Evolutionary conservation across 139 green algal genomes (phyloP).

Genomic region (Ettlia oleoabundans): DNA sequence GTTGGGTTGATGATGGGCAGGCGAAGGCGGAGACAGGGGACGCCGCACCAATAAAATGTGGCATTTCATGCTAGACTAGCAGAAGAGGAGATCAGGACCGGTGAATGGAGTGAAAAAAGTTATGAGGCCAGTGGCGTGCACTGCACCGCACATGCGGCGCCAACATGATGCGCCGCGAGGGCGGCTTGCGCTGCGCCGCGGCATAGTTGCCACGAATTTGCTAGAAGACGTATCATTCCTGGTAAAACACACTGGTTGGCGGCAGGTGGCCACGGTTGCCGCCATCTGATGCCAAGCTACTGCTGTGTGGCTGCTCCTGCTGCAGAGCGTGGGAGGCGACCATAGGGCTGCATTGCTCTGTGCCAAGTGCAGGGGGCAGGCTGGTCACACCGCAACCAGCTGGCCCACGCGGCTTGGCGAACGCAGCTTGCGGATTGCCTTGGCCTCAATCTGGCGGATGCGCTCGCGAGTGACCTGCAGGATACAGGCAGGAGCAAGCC

Average conservation of each 20-base stretch:
- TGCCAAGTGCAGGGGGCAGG: too few species aligned
- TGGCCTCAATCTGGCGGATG: slow-evolving; percentile 97
- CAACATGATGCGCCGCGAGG: too few species aligned
- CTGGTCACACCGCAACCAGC: slow-evolving; percentile 14
- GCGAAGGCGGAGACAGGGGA: background rate
- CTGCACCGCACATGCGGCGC: too few species aligned
- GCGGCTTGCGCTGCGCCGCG: too few species aligned
- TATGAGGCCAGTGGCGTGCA: too few species aligned
- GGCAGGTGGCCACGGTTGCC: too few species aligned
- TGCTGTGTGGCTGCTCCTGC: too few species aligned
- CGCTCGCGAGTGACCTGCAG: slow-evolving; percentile 93
- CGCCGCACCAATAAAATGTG: slow-evolving; percentile 6
- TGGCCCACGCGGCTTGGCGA: slow-evolving; percentile 42
- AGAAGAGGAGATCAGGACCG: background rate
- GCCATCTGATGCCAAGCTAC: too few species aligned
- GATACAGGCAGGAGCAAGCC: background rate
- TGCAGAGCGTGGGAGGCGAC: too few species aligned
- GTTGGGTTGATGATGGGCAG: background rate
- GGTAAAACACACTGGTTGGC: background rate
- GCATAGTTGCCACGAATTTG: too few species aligned
- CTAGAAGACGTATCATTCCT: background rate
- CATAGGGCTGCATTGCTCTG: too few species aligned
- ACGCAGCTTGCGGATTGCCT: slow-evolving; percentile 88
- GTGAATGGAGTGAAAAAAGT: background rate
- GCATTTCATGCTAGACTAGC: background rate